Evolutionary conservation across 225 moss, liverwort and hornwort genomes (phyloP).

Genomic region (Pseudisothecium myosuroides): DNA sequence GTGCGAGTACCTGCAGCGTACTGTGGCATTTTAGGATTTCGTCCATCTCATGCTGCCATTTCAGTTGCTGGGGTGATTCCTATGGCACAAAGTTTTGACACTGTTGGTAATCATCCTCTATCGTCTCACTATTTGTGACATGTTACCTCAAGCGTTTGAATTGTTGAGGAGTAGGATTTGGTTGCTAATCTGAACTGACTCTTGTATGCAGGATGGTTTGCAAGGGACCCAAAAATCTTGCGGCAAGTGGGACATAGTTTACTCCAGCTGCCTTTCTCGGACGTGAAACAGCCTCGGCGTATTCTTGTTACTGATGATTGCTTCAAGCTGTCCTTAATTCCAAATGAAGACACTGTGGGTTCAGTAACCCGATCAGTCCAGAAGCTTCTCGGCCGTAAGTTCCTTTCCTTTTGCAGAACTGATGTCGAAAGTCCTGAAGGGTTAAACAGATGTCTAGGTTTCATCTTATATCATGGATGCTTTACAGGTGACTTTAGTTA

Average conservation of each 20-base stretch:
- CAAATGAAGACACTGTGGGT: constrained; percentile 53
- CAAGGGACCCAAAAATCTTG: constrained; percentile 67
- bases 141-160: background rate
- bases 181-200: background rate
- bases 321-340: constrained; percentile 67
- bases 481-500: background rate
- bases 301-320: constrained; percentile 91
- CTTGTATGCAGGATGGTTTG: constrained; percentile 76
- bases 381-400: constrained; percentile 87
- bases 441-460: background rate
- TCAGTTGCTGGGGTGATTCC: constrained; percentile 60
- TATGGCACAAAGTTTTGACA: constrained; percentile 97
- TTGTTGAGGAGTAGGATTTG: background rate
- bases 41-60: constrained; percentile 84
- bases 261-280: constrained; percentile 75
- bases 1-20: constrained; percentile 87
- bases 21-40: constrained; percentile 91
- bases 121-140: background rate
- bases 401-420: background rate
- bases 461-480: background rate
- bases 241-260: constrained; percentile 78
- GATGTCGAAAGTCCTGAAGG: background rate
- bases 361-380: constrained; percentile 66
- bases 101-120: constrained; percentile 65
- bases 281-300: constrained; percentile 67